phyloP scores from a whole-genome alignment of 2,329 filamentous ascomycete species.

The Pseudogymnoascus pannorum region DNA sequence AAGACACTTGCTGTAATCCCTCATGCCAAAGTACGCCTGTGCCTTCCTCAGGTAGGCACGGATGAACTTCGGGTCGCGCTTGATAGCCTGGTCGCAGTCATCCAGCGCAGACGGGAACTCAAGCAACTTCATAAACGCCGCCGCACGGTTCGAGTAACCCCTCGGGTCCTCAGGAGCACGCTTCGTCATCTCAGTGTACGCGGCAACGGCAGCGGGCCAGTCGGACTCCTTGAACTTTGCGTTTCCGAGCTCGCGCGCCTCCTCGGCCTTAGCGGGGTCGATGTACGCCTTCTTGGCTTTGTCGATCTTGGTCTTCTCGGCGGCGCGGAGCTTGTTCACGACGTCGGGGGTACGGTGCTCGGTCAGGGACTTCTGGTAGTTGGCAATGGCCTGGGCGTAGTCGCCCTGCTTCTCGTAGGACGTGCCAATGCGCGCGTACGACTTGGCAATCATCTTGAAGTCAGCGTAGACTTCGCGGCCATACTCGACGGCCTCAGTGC shows the following conservation, averaged over 20 bases:
- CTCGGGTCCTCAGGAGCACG: conserved; percentile 86
- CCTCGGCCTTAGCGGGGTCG: conserved; percentile 85
- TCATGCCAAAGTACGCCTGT: conserved; percentile 93
- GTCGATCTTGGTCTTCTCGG: conserved; percentile 79
- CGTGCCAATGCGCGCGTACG: conserved; percentile 91
- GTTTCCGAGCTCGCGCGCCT: conserved; percentile 90
- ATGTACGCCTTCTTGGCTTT: conserved; percentile 73
- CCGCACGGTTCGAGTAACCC: conserved; percentile 94
- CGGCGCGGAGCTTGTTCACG: conserved; percentile 81
- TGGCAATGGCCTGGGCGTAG: conserved; percentile 69
- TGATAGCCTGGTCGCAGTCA: conserved; percentile 87
- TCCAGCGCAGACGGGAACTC: conserved; percentile 89
- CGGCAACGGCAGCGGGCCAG: conserved; percentile 89
- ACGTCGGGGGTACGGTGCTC: conserved; percentile 96
- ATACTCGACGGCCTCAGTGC: conserved; percentile 81
- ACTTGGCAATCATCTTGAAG: conserved; percentile 97
- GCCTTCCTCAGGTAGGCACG: conserved; percentile 95
- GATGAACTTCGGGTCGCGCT: conserved; percentile 86
- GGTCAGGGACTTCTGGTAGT: conserved; percentile 88
- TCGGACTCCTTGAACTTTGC: conserved; percentile 95
- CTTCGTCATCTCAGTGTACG: conserved; percentile 96
- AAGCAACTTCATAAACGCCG: conserved; percentile 93
- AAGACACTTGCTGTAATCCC: conserved; percentile 91
- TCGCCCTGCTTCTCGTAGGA: conserved; percentile 88
- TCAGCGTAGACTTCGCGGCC: conserved; percentile 85